Conservation (phyloP, 257 asterid species). For the Verbena officinalis region DNA sequence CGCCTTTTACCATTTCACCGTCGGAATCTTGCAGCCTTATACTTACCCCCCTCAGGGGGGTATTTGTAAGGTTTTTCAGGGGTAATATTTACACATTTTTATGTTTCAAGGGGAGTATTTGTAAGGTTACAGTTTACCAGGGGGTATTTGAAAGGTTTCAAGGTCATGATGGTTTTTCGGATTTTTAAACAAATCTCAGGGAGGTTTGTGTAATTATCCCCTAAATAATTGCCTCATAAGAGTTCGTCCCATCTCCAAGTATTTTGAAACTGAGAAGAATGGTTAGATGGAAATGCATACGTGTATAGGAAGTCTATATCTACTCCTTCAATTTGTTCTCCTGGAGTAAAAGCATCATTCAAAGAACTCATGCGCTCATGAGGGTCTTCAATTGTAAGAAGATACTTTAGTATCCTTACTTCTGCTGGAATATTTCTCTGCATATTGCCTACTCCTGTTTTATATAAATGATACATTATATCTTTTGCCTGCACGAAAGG, state of each 20-base stretch:
- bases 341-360: slow-evolving; percentile 90
- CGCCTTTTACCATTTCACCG: too few species aligned
- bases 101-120: too few species aligned
- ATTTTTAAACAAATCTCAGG: too few species aligned
- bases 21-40: too few species aligned
- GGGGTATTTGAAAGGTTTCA: too few species aligned
- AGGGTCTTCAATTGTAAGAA: slow-evolving; percentile 83
- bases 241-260: not conserved
- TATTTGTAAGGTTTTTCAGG: too few species aligned
- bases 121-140: too few species aligned
- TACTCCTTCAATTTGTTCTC: slow-evolving; percentile 78
- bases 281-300: slow-evolving; percentile 43
- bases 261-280: not conserved
- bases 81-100: too few species aligned
- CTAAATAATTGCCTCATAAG: not conserved
- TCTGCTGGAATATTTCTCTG: slow-evolving; percentile 95
- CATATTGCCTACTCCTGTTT: slow-evolving; percentile 69
- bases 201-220: too few species aligned
- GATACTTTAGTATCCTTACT: slow-evolving; percentile 81
- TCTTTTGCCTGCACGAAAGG: slow-evolving; percentile 68
- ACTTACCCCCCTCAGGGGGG: too few species aligned
- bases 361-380: slow-evolving; percentile 74
- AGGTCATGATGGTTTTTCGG: too few species aligned
- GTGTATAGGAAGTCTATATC: slow-evolving; percentile 80
- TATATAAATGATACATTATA: slow-evolving; percentile 73